A percentile compares a stretch with the other conserved stretches of the same genome.
Evolutionary conservation across 352 stramenopile species (phyloP).

Genomic region (Phytophthora pisi): DNA sequence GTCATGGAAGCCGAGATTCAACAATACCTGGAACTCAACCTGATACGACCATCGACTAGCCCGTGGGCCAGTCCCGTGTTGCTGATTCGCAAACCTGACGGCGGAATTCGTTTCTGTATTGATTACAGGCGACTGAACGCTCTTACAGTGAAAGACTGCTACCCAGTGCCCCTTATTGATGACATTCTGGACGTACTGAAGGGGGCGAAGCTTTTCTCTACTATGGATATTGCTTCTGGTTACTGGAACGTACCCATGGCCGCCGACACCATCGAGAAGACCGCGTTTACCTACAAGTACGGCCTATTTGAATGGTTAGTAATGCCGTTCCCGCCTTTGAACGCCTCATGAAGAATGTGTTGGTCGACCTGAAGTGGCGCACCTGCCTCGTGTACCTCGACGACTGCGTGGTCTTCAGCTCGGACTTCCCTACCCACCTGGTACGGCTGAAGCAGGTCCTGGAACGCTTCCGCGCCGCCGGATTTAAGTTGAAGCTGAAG

Average conservation of each 20-base stretch:
- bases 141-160: slow-evolving; percentile 5
- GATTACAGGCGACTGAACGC: slow-evolving; percentile 14
- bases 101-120: slow-evolving; percentile 16
- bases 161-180: neutral
- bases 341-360: neutral
- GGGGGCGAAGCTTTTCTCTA: neutral
- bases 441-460: neutral
- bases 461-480: neutral
- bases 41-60: neutral
- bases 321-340: slow-evolving; percentile 1
- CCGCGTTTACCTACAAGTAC: neutral
- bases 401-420: neutral
- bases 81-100: slow-evolving; percentile 18
- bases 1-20: slow-evolving; percentile 7
- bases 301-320: neutral
- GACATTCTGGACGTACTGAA: neutral
- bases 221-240: neutral
- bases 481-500: slow-evolving; percentile 5
- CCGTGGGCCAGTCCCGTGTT: slow-evolving; percentile 17
- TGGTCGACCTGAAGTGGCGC: slow-evolving; percentile 1
- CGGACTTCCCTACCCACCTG: slow-evolving; percentile 1
- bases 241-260: neutral
- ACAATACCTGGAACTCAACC: slow-evolving; percentile 2
- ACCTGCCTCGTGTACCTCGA: slow-evolving; percentile 4
- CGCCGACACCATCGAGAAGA: neutral